Base-by-base conservation (phyloP, 148 eudicot genomes). In the Chenopodium album region DNA sequence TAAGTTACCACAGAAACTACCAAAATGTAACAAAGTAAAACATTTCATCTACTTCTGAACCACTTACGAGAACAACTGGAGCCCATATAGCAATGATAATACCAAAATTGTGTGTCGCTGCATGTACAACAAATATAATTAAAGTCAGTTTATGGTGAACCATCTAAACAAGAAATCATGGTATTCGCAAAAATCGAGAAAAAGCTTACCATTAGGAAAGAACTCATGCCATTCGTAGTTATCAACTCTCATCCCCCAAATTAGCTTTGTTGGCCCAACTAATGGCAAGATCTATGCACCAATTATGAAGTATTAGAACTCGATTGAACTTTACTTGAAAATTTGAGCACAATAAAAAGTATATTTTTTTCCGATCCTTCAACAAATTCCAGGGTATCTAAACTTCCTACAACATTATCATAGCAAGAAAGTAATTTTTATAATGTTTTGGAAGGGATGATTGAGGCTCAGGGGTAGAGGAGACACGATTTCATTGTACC, bases 31-130 rank as follows among this genome's bases (percentile, higher is more conserved):
- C 7, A 34, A 22, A 34, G 23, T n/a, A 70, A 59, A 73, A 23
- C 34, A 22, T 32, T 72, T 29, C 32, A 62, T 14, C 13, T 59
- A 50, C 19, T 31, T 71, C 34, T 67, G 37, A 77, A 62, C 80
- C 46, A 91, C 97, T 85, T 88, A 96, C 99, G 89, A 96, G 89
- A 79, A 92, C 80, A 88, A 92, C 83, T 46, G 99, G 99, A 83
- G 90, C 92, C 99, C 99, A 96, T 88, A 96, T 83, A 76, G 93
- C 95, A 73, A 96, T 78, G 31, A 96, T 91, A 79, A 96, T 94
- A 13, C 95, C 92, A 44, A 91, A 86, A 82, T 94, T 96, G 78
- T 90, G 89, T 34, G 93, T 89, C 28, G 84, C 99, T 96, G 81
- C 91, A 94, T 77, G 54, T 50, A 14, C 62, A 56, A 56, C 83